Evolutionary conservation across 805 yeast genomes (phyloP).

Genomic region (Lipomyces kockii): DNA sequence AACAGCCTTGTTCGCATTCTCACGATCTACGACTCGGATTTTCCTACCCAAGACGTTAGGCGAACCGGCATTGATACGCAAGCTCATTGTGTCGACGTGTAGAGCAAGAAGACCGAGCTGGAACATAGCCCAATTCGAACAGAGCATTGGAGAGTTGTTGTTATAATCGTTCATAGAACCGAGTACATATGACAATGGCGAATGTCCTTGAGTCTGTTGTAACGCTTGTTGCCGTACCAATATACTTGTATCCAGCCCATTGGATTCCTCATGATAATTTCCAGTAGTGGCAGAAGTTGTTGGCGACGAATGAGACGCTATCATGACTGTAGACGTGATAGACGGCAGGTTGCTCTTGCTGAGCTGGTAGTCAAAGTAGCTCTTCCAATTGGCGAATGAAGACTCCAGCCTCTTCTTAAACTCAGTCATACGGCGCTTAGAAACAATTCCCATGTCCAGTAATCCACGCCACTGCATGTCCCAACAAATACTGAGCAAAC

Average conservation of each 20-base stretch:
- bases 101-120: slow-evolving; percentile 40
- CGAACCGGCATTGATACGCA: slow-evolving; percentile 40
- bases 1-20: slow-evolving; percentile 35
- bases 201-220: background rate
- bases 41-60: slow-evolving; percentile 38
- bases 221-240: background rate
- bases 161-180: slow-evolving; percentile 36
- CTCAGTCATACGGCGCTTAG: slow-evolving; percentile 44
- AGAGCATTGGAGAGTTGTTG: slow-evolving; percentile 37
- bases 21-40: slow-evolving; percentile 33
- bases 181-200: background rate
- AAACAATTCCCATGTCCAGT: slow-evolving; percentile 47
- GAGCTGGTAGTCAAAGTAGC: slow-evolving; percentile 48
- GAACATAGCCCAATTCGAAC: slow-evolving; percentile 42
- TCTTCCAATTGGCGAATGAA: slow-evolving; percentile 48
- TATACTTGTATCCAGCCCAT: background rate
- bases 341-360: slow-evolving; percentile 34
- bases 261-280: background rate
- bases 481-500: slow-evolving; percentile 45
- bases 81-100: slow-evolving; percentile 40
- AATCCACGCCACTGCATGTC: slow-evolving; percentile 47
- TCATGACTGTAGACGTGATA: slow-evolving; percentile 28
- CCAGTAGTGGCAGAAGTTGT: background rate
- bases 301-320: slow-evolving; percentile 16
- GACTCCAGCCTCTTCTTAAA: slow-evolving; percentile 44